These are phyloP conservation scores for Mallotus nudiflorus DNA, from an alignment of 345 rosid species.

Conservation along the genomic window DNA sequence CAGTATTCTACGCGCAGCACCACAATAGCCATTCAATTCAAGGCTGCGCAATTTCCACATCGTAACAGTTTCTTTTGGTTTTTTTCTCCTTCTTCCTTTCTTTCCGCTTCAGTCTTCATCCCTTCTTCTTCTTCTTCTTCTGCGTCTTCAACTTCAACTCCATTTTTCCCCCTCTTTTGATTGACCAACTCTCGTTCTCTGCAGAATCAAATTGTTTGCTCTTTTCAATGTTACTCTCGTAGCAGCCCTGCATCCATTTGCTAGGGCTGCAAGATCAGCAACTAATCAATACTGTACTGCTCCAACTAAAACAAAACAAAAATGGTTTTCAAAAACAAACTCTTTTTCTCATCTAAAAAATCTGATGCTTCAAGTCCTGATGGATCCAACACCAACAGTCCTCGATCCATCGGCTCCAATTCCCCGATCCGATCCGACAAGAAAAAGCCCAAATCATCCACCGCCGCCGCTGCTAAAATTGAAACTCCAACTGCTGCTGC, in stretches of 20 bases:
- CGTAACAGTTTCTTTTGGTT: not conserved
- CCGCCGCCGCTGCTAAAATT: not conserved
- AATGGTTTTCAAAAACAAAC: slow-evolving; percentile 97
- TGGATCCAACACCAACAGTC: slow-evolving; percentile 69
- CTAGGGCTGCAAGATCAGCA: slow-evolving; percentile 22
- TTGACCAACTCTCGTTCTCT: not conserved
- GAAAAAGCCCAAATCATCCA: slow-evolving; percentile 62
- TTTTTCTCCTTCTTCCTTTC: not conserved
- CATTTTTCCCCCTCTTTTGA: not conserved
- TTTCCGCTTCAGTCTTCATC: slow-evolving; percentile 14
- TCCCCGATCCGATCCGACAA: slow-evolving; percentile 90
- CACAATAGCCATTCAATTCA: not conserved
- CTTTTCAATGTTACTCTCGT: slow-evolving; percentile 8
- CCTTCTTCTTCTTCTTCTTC: not conserved
- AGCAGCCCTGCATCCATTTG: slow-evolving; percentile 26
- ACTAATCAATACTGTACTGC: not conserved
- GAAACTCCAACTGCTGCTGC: not conserved
- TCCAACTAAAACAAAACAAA: slow-evolving; percentile 3
- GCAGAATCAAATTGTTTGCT: not conserved
- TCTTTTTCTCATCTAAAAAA: slow-evolving; percentile 89
- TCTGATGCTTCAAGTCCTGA: slow-evolving; percentile 86
- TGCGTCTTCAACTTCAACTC: not conserved
- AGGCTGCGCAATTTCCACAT: slow-evolving; percentile 1
- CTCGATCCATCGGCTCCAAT: slow-evolving; percentile 81
- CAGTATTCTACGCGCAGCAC: not conserved